These are phyloP conservation scores for Butyriboletus appendiculatus DNA, from an alignment of 1,284 basidiomycete species.

Conservation along the genomic window DNA sequence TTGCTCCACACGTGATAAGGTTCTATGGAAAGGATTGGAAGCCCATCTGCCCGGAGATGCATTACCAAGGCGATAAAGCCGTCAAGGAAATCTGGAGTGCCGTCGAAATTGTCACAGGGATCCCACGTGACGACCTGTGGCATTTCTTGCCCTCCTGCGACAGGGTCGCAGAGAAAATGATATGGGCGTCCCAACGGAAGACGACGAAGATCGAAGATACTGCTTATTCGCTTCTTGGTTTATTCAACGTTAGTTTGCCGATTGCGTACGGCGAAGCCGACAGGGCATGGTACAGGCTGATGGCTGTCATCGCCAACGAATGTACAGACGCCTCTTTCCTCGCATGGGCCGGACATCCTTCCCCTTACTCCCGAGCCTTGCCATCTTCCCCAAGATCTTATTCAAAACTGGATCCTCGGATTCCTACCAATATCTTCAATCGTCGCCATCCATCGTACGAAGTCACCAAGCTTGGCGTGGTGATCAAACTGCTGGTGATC, in stretches of 20 bases:
- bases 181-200: conserved; percentile 17
- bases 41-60: conserved; percentile 9
- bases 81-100: conserved; percentile 15
- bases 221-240: conserved; percentile 21
- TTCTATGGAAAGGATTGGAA: conserved; percentile 23
- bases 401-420: conserved; percentile 7
- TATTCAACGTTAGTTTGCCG: conserved; percentile 20
- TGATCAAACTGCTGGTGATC: conserved; percentile 12
- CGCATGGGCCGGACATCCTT: conserved; percentile 19
- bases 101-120: conserved; percentile 11
- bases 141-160: conserved; percentile 20
- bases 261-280: conserved; percentile 24
- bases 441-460: conserved; percentile 16
- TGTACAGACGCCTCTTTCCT: conserved; percentile 21
- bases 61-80: conserved; percentile 10
- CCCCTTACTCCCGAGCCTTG: conserved; percentile 19
- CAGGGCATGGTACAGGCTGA: conserved; percentile 17
- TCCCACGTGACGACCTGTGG: conserved; percentile 10
- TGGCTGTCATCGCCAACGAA: conserved; percentile 19
- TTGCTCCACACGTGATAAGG: conserved; percentile 16
- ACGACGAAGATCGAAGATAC: conserved; percentile 19
- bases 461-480: conserved; percentile 19
- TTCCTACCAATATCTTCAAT: conserved; percentile 1
- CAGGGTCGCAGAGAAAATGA: conserved; percentile 22
- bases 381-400: conserved; percentile 18